Base-by-base conservation (phyloP, 768 basidiomycete genomes). In the Suillus americanus region DNA sequence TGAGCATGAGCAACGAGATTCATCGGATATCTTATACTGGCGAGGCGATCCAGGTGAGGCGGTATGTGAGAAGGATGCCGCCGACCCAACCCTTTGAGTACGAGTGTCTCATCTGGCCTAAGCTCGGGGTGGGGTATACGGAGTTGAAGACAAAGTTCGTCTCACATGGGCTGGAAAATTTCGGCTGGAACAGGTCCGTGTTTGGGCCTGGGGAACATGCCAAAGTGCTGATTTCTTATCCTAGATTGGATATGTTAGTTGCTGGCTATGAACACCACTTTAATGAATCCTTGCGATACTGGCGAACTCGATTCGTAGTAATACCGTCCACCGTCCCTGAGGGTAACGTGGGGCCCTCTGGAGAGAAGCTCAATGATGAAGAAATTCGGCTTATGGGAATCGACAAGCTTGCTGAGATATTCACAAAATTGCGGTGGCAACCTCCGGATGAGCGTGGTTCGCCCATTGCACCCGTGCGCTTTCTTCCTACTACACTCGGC, bases 1-100 rank as follows among this genome's bases (percentile, higher is more conserved):
- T 99, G 62, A 94, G 94, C 69, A 95, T 96, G 86, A 90, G 90
- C 73, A 97, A 98, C 73, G 94, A 97, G 76, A 94, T 99, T 50
- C 97, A 99, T 75, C 83, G 91, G 30, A 89, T 99, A 66, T 89
- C 90, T 48, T 99, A 95, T 71, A 92, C 90, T 53, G 92, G 92
- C n/a, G 91, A 95, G 70, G 85, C 88, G 18, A 92, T 99, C 65
- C 90, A 94, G 70, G 94, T 98, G 20, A 85, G 89, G 69, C 83
- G 94, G 46, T 95, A 94, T 73, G 90, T 94, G 33, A 85, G 95
- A 30, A 83, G 90, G 67, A 83, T 89, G 82, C 83, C 85, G 60
- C 81, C 79, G 64, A 86, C 83, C 61, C 82, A 83, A 23, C 83
- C 89, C 2, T 86, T 91, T 66, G 79, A 86, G 25, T 99, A 99